Base-by-base conservation (phyloP, 1,139 yeast species). In the Spathaspora sp. region DNA sequence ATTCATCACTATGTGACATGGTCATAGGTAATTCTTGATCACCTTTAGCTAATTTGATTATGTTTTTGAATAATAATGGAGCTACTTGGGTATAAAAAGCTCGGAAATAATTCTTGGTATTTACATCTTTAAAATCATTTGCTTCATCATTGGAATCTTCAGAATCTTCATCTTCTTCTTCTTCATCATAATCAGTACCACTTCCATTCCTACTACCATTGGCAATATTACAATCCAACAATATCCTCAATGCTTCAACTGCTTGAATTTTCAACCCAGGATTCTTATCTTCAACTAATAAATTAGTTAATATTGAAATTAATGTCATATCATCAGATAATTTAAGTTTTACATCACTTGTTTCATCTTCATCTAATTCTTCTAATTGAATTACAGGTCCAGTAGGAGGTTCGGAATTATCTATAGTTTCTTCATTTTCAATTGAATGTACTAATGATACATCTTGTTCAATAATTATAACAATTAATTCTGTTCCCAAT, bases 381-480 rank as follows among this genome's bases (percentile, higher is more conserved):
- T 23, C 27, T 31, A 15, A 41, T 3, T 25, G 20, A n/a, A 40
- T 18, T 9, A 38, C 39, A n/a, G 42, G 31, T 25, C 38, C 41
- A n/a, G 33, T 33, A 8, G 70, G 72, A 9, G 68, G 71, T 13
- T 70, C 75, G 2, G 64, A 56, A 49, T 61, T 67, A 51, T 70
- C 74, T n/a, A 69, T 65, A 1, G 64, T 52, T 39, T 67, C 72
- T 16, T 71, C 72, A 42, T 63, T 60, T 47, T 64, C 68, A 3
- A 69, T 59, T 1, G 72, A 61, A 57, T 78, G 81, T 16, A 89
- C 81, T 42, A 89, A 64, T 3, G 84, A 67, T 2, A 89, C 85
- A 59, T 90, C 97, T 56, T 88, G 91, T 52, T 91, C 97, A 33
- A 91, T 84, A 7, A 90, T 84, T 1, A 89, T 74, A 9, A 89